These are phyloP conservation scores for Arachnopeziza araneosa DNA, from an alignment of 2,329 filamentous ascomycete species.

Conservation along the genomic window DNA sequence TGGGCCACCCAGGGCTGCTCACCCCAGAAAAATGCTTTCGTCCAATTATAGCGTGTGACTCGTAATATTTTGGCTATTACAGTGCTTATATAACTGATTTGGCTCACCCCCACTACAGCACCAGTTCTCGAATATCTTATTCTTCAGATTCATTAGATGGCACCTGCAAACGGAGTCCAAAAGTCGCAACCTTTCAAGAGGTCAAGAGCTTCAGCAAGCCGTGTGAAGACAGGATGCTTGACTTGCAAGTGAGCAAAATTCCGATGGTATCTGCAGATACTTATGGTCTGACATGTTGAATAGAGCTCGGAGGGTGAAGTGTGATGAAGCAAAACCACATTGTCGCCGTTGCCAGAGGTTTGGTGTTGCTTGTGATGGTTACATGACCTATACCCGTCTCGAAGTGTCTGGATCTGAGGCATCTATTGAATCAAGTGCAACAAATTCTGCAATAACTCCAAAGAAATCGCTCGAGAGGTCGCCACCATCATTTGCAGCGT, in stretches of 20 bases:
- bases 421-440: background rate
- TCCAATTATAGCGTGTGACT: background rate
- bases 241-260: constrained; percentile 57
- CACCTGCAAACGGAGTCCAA: background rate
- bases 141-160: background rate
- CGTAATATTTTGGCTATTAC: background rate
- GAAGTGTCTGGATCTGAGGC: background rate
- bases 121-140: background rate
- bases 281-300: background rate
- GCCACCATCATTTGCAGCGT: constrained; percentile 25
- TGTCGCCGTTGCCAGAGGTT: constrained; percentile 54
- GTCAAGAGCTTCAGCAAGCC: constrained; percentile 31
- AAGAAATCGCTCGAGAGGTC: constrained; percentile 18
- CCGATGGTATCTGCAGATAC: no score
- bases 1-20: no score
- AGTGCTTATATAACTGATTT: background rate
- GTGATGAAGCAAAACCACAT: constrained; percentile 54
- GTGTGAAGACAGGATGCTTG: constrained; percentile 60
- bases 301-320: constrained; percentile 50
- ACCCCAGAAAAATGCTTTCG: background rate
- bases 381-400: constrained; percentile 27
- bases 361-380: constrained; percentile 52
- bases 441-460: background rate
- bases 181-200: constrained; percentile 13
- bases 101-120: background rate